Evolutionary conservation across 1,284 basidiomycete genomes (phyloP).

Genomic region (Apiotrichum brassicae): DNA sequence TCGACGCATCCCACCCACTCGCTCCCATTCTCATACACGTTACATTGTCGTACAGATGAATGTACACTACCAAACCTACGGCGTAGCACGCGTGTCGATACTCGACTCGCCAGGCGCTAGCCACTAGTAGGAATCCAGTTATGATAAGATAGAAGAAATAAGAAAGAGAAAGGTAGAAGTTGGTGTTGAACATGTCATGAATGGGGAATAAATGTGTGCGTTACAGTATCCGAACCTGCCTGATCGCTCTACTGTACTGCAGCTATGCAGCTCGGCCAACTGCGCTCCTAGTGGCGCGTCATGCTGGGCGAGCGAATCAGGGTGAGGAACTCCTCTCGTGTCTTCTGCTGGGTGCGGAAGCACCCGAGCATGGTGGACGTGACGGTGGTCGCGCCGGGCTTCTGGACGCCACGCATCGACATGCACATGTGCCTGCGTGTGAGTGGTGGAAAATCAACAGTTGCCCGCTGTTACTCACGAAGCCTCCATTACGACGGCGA

Average conservation of each 20-base stretch:
- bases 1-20: background rate
- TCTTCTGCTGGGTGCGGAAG: slow-evolving; percentile 95
- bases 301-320: slow-evolving; percentile 36
- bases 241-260: too few relatives aligned
- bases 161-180: background rate
- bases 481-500: slow-evolving; percentile 99
- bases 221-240: too few relatives aligned
- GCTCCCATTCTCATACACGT: background rate
- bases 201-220: too few relatives aligned
- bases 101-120: too few relatives aligned
- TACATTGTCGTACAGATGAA: slow-evolving; percentile 23
- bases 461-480: slow-evolving; percentile 57
- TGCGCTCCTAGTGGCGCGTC: slow-evolving; percentile 26
- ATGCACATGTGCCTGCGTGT: slow-evolving; percentile 85
- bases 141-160: background rate
- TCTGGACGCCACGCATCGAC: slow-evolving; percentile 99
- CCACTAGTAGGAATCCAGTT: too few relatives aligned
- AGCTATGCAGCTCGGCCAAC: background rate
- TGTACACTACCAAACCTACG: slow-evolving; percentile 16
- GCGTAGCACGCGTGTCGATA: too few relatives aligned
- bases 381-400: slow-evolving; percentile 90
- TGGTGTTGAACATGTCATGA: background rate
- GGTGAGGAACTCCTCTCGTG: slow-evolving; percentile 68
- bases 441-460: background rate
- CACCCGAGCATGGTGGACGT: slow-evolving; percentile 99